Percentiles rank a stretch among this genome's conserved stretches.
These are phyloP conservation scores for Cytospora paraplurivora DNA, from an alignment of 2,329 filamentous ascomycete species.

Conservation along the genomic window DNA sequence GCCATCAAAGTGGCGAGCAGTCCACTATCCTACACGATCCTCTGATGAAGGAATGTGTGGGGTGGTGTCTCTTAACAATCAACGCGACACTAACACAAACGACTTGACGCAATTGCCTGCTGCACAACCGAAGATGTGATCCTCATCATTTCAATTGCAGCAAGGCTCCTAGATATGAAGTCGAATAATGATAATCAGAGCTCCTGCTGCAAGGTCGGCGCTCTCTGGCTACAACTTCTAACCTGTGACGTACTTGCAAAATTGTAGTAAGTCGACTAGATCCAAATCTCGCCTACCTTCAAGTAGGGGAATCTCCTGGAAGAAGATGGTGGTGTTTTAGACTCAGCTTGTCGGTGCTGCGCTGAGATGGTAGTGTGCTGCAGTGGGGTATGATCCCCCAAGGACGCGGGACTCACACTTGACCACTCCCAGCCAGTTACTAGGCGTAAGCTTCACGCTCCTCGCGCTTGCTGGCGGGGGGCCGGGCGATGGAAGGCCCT, in stretches of 20 bases:
- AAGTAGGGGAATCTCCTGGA: slow-evolving; percentile 16
- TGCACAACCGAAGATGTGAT: slow-evolving; percentile 13
- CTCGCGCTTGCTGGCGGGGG: slow-evolving; percentile 23
- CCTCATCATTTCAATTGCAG: not conserved
- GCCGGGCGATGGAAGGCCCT: slow-evolving; percentile 20
- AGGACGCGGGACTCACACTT: slow-evolving; percentile 14
- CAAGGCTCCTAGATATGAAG: slow-evolving; percentile 12
- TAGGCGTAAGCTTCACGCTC: slow-evolving; percentile 17
- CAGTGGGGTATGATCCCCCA: slow-evolving; percentile 9
- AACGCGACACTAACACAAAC: slow-evolving; percentile 19
- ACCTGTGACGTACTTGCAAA: slow-evolving; percentile 22
- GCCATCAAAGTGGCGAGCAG: not conserved
- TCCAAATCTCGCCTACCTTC: slow-evolving; percentile 10
- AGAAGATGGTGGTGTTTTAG: slow-evolving; percentile 18
- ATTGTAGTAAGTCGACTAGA: slow-evolving; percentile 11
- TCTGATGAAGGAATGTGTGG: slow-evolving; percentile 15
- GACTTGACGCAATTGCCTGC: slow-evolving; percentile 12
- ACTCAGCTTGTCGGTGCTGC: slow-evolving; percentile 9
- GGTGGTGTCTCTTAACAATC: slow-evolving; percentile 6
- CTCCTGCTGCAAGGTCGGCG: not conserved
- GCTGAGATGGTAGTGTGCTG: not conserved
- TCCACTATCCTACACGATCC: slow-evolving; percentile 20
- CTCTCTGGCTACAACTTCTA: slow-evolving; percentile 11
- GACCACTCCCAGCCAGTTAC: slow-evolving; percentile 21
- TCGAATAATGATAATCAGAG: slow-evolving; percentile 10